Evolutionary conservation across 345 rosid genomes (phyloP), one percentile per base, ranked within the genome.

Genomic region (Eutrema yunnanense): DNA sequence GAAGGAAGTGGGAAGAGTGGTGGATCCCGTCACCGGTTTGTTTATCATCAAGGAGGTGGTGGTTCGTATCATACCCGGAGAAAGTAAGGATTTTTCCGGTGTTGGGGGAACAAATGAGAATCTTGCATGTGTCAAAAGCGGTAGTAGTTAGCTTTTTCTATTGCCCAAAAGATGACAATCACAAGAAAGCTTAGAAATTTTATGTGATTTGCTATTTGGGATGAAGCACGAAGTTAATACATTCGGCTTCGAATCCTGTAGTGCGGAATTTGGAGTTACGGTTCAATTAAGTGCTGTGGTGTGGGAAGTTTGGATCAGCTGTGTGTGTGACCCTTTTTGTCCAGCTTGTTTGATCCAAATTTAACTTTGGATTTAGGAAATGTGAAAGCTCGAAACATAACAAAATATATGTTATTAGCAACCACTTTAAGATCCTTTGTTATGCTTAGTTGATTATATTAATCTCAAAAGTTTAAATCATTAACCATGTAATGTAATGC

Each of bases 1-100:
- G 93, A 90, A 30, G 76, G 86, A 33, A 64, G 87, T 37, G 83
- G 87, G 51, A 85, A 87, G 72, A 72, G 83, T 26, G 79, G 84
- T n/a, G 94, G 89, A 11, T 77, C 89, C 48, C 95, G 92, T 49
- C 73, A 85, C 54, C 85, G 97, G 56, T 88, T 85, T 83, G 80
- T 78, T 40, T 84, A 81, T 76, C 82, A 88, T 78, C 84, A 84
- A 26, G 94, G 92, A 19, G 74, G 90, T 30, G 98, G 96, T 37
- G 74, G 84, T 69, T 89, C 87, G 52, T 89, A 89, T 69, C 89
- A 91, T 63, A 33, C 88, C 72, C 72, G 93, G 48, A 87, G 84
- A 82, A 88, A 86, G 83, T 94, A 82, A 88, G 26, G n/a, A 19
- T 8, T 42, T 51, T 33, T 14, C 32, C 10, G 9, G 44, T 38